Conservation (phyloP, 2,329 filamentous ascomycete species). For the Trichoderma semiorbis region DNA sequence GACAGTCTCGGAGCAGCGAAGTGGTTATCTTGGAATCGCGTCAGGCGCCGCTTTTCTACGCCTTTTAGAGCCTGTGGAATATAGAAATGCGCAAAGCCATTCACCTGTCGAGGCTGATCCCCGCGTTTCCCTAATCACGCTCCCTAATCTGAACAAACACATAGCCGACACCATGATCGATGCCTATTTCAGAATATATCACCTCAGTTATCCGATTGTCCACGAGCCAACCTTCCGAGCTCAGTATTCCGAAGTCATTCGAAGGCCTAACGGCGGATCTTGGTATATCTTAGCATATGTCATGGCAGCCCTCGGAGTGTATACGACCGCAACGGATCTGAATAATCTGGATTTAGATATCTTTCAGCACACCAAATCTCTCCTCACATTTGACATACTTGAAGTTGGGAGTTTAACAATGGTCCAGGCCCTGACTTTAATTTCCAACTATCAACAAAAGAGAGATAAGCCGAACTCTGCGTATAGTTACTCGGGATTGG, state of each 20-base stretch:
- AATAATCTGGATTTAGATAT: constrained; percentile 28
- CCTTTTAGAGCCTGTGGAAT: constrained; percentile 32
- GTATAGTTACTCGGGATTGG: constrained; percentile 51
- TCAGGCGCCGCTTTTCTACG: constrained; percentile 44
- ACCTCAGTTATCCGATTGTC: constrained; percentile 44
- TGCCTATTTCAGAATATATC: constrained; percentile 43
- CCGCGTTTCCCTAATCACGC: constrained; percentile 21
- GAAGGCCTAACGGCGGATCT: constrained; percentile 30
- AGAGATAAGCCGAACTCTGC: constrained; percentile 49
- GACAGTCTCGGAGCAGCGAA: constrained; percentile 34
- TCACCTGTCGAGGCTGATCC: constrained; percentile 13
- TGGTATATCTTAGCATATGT: constrained; percentile 34
- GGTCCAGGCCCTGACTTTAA: constrained; percentile 43
- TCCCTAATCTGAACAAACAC: constrained; percentile 34
- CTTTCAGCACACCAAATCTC: constrained; percentile 30
- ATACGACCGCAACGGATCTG: constrained; percentile 26
- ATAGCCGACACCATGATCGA: constrained; percentile 36
- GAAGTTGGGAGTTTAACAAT: constrained; percentile 44
- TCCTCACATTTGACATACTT: constrained; percentile 41
- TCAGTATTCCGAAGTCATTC: constrained; percentile 33
- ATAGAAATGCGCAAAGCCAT: constrained; percentile 23
- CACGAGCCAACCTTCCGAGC: constrained; percentile 46
- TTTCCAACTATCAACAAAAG: constrained; percentile 50
- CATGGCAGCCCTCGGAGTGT: constrained; percentile 37
- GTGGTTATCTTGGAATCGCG: constrained; percentile 44